phyloP scores from a whole-genome alignment of 2,329 filamentous ascomycete genomes.

The Ceratocystiopsis sp. region DNA sequence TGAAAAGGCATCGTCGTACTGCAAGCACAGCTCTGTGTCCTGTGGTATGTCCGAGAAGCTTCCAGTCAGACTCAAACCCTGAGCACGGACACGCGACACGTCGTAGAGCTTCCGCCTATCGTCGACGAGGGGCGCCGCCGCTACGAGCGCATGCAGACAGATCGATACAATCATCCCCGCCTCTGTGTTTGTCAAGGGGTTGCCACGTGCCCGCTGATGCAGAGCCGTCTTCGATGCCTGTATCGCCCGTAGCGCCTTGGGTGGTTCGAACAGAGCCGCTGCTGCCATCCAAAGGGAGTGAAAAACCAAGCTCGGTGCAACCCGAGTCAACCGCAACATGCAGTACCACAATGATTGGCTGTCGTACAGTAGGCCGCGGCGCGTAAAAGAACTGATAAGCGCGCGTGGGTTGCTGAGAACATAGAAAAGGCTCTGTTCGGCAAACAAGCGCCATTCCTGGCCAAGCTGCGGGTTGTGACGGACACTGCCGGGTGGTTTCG shows the following conservation, averaged over 20 bases:
- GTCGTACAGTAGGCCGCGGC: conserved; percentile 34
- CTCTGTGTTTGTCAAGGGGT: conserved; percentile 28
- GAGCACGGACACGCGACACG: conserved; percentile 42
- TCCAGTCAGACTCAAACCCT: conserved; percentile 31
- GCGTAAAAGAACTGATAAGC: conserved; percentile 39
- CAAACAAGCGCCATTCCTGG: conserved; percentile 40
- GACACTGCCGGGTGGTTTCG: conserved; percentile 9
- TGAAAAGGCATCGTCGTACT: conserved; percentile 46
- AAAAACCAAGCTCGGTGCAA: conserved; percentile 40
- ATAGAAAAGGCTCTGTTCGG: conserved; percentile 47
- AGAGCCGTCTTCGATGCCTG: conserved; percentile 21
- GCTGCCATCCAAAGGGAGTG: conserved; percentile 49
- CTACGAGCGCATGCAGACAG: conserved; percentile 45
- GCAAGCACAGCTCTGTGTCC: conserved; percentile 32
- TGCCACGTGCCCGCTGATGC: conserved; percentile 17
- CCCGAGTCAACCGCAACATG: conserved; percentile 41
- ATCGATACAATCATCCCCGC: conserved; percentile 39
- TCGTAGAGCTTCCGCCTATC: conserved; percentile 34
- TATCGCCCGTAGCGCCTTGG: conserved; percentile 24
- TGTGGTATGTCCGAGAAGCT: conserved; percentile 26
- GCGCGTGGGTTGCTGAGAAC: conserved; percentile 40
- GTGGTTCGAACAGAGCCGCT: conserved; percentile 38
- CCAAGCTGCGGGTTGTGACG: conserved; percentile 14
- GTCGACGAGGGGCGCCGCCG: conserved; percentile 33
- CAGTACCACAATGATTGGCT: conserved; percentile 47